Conservation (phyloP, 805 yeast species). For the Yarrowia yakushimensis region DNA sequence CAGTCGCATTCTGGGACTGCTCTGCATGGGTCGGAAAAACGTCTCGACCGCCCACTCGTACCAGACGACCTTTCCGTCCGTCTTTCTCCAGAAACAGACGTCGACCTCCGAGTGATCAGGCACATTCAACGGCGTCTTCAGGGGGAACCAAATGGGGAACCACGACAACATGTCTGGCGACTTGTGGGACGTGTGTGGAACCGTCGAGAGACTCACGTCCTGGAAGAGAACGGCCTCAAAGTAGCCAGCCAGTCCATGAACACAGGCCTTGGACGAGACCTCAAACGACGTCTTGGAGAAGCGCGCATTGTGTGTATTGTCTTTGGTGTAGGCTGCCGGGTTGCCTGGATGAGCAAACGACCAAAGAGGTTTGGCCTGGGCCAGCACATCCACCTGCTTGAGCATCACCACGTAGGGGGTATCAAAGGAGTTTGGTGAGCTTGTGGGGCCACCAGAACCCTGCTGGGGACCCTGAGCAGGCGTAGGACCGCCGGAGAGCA, state of each 20-base stretch:
- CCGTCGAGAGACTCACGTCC: slow-evolving; percentile 52
- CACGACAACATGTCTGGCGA: slow-evolving; percentile 55
- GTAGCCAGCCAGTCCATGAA: slow-evolving; percentile 74
- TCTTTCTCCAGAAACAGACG: slow-evolving; percentile 49
- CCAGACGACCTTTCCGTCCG: slow-evolving; percentile 49
- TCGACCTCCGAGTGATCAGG: slow-evolving; percentile 55
- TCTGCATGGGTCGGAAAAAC: slow-evolving; percentile 32
- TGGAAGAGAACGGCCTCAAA: slow-evolving; percentile 69
- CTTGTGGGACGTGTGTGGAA: slow-evolving; percentile 39
- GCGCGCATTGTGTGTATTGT: slow-evolving; percentile 31
- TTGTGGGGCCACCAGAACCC: neutral
- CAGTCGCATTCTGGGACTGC: neutral
- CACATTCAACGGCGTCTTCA: slow-evolving; percentile 50
- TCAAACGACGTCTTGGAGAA: slow-evolving; percentile 42
- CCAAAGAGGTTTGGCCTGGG: slow-evolving; percentile 54
- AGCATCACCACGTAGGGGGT: slow-evolving; percentile 48
- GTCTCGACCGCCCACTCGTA: slow-evolving; percentile 64
- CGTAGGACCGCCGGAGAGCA: slow-evolving; percentile 25
- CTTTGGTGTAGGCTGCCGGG: neutral
- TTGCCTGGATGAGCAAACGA: slow-evolving; percentile 52
- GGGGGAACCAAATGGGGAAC: slow-evolving; percentile 67
- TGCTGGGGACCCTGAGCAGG: slow-evolving; percentile 12
- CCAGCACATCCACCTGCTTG: slow-evolving; percentile 44
- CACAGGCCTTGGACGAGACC: slow-evolving; percentile 48
- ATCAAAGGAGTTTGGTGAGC: slow-evolving; percentile 29